Evolutionary conservation across 2,329 filamentous ascomycete species (phyloP), one percentile per base, ranked within the genome.

Genomic region (Sclerotinia trifoliorum): DNA sequence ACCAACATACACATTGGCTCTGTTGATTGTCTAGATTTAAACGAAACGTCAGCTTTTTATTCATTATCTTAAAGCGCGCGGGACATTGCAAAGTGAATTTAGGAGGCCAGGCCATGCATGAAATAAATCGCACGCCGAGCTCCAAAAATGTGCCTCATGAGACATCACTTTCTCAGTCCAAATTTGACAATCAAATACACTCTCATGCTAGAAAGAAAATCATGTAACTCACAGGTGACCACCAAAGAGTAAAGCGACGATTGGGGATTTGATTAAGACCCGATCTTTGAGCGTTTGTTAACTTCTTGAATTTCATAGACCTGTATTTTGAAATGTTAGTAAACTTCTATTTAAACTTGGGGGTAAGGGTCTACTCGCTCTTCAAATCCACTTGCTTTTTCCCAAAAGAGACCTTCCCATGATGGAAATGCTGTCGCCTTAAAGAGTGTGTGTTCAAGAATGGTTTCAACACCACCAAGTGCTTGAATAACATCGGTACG

Each of bases 251-350:
- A 80, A 99, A 99, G 0, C 95, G 93, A 86, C 95, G 93, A 78
- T 99, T 99, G 0, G 95, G 95, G 78, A 99, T 99, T 77, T 99
- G 95, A 78, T 97, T 98, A 42, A 99, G 80, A 93, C 95, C 95
- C 26, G 92, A 96, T 74, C 95, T 86, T 79, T 99, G 95, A 0
- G 95, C 95, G 75, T 99, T 99, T 0, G 95, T 99, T 70, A 99
- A 83, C 80, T 99, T 99, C 81, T 99, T 99, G 85, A 97, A 99
- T 73, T 98, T 97, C 95, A 99, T 98, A 0, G 77, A 56, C 54
- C 54, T 56, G 15, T 2, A 56, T 1, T 15, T 55, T 21, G 11
- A 42, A 56, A 35, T n/a, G 21, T 56, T 56, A 56, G 54, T 26
- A 21, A 39, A 56, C 13, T 39, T 56, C n/a, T 5, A 0, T 15